Conservation (phyloP, 2,329 filamentous ascomycete species). For the Coniochaeta pulveracea region DNA sequence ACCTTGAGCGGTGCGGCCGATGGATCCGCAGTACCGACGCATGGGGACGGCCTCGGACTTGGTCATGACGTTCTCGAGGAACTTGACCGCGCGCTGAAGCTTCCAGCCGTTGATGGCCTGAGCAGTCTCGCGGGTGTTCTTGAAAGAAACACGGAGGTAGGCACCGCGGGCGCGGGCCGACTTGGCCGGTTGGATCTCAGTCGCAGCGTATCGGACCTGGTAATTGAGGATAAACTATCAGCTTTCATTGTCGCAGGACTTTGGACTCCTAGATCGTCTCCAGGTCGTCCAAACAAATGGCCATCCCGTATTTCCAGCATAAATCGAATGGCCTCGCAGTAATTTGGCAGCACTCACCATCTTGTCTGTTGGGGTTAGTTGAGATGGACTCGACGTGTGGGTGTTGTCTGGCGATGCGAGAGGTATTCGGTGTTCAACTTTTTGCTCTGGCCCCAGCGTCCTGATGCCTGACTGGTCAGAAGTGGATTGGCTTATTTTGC, state of each 20-base stretch:
- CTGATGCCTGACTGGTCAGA: not conserved
- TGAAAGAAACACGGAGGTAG: conserved; percentile 99
- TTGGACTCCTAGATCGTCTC: no score
- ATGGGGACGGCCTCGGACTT: conserved; percentile 98
- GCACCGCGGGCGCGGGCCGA: conserved; percentile 96
- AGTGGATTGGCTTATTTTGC: conserved; percentile 5
- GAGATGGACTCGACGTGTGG: conserved; percentile 42
- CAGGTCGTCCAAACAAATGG: no score
- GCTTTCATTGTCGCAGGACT: no score
- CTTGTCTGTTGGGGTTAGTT: conserved; percentile 41
- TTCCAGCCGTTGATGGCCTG: conserved; percentile 99
- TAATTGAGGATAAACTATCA: no score
- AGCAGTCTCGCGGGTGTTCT: conserved; percentile 99
- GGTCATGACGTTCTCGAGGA: conserved; percentile 96
- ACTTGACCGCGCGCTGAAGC: conserved; percentile 84
- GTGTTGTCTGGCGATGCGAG: conserved; percentile 29
- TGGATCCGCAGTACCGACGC: conserved; percentile 93
- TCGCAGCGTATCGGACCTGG: conserved; percentile 93
- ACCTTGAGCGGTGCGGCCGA: conserved; percentile 96
- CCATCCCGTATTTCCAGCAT: no score
- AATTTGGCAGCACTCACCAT: conserved; percentile 33
- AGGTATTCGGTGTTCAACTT: conserved; percentile 7
- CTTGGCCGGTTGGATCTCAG: conserved; percentile 77
- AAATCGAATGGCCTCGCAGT: not conserved
- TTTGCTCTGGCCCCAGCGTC: conserved; percentile 6